Base-by-base conservation (phyloP, 1,284 basidiomycete genomes). In the Nidula niveotomentosa region DNA sequence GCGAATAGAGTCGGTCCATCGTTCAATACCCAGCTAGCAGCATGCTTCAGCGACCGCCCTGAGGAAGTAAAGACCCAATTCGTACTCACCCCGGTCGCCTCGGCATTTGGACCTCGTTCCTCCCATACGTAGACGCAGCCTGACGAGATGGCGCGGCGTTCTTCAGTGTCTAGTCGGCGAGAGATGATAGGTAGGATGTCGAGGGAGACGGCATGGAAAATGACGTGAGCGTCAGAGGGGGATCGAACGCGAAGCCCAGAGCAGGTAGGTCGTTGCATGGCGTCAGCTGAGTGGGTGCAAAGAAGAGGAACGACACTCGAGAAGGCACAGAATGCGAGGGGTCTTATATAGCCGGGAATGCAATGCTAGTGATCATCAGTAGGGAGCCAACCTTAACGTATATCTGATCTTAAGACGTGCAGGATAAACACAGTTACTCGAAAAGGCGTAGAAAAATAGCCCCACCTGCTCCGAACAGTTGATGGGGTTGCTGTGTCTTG, bases 111-210 rank as follows among this genome's bases (percentile, higher is more conserved):
- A 8, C 86, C 88, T 56, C 87, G 80, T 68, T 91, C 90, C 67
- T 91, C 90, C 90, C 90, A 92, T 43, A 92, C 87, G 62, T 90
- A 92, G 33, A 90, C 85, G 55, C 86, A 84, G 35, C 90, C 90
- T 9, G 90, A 77, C 30, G 76, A 65, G 53, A 88, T 86, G 49
- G 79, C 65, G 37, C 80, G 74, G 54, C 86, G 73, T 65, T 86
- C 83, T 59, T 91, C 90, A 33, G 84, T 84, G 69, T 91, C 90
- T 56, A 92, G 76, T 45, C 90, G 81, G 60, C 90, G 79, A 51
- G 84, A 83, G 65, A 91, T 88, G 79, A 91, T 88, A 56, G 87
- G 88, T 50, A 91, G 75, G 53, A 86, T 73, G 54, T 81, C 73
- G 56, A 82, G 74, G 13, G 80, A 76, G 50, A 91, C 90, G 46